Percentiles rank a stretch among this genome's conserved stretches.
These are phyloP conservation scores for Trypanosoma boissoni DNA, from an alignment of 208 protist species.

Conservation along the genomic window DNA sequence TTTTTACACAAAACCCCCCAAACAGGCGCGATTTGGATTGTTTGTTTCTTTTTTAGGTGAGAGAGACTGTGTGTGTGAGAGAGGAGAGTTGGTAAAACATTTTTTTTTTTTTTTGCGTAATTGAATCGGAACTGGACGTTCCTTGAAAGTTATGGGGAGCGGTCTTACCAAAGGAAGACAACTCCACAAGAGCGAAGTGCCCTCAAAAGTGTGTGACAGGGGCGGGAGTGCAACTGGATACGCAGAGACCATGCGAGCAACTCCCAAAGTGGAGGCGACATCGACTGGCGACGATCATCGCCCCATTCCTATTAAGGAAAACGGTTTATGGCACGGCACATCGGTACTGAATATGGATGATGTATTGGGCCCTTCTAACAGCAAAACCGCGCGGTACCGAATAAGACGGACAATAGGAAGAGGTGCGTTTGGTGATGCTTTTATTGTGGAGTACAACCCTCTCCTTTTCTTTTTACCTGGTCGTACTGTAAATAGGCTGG, in stretches of 20 bases:
- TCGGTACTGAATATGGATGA: constrained; percentile 10
- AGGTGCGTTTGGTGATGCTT: constrained; percentile 90
- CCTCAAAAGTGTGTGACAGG: background rate
- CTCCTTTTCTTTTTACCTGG: constrained; percentile 24
- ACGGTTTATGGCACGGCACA: background rate
- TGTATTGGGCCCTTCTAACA: constrained; percentile 26
- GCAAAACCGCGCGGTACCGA: constrained; percentile 46
- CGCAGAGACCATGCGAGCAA: too few relatives aligned
- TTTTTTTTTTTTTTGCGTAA: constrained; percentile 25
- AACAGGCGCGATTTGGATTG: too few relatives aligned
- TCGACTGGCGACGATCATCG: constrained; percentile 14
- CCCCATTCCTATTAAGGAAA: constrained; percentile 28
- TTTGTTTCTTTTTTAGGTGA: too few relatives aligned
- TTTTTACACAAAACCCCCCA: too few relatives aligned
- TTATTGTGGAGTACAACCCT: constrained; percentile 69
- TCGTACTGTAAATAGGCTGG: constrained; percentile 27
- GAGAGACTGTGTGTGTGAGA: too few relatives aligned
- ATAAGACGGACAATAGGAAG: constrained; percentile 78
- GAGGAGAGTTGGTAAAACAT: background rate
- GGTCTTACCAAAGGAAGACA: background rate
- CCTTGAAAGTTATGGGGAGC: background rate
- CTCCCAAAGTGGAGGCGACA: too few relatives aligned
- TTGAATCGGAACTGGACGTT: background rate
- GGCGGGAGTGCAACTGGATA: too few relatives aligned
- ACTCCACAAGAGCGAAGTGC: background rate